Percentiles rank a stretch among this genome's conserved stretches.
Conservation (phyloP, 1,284 basidiomycete species). For the Trichosporon faecale region DNA sequence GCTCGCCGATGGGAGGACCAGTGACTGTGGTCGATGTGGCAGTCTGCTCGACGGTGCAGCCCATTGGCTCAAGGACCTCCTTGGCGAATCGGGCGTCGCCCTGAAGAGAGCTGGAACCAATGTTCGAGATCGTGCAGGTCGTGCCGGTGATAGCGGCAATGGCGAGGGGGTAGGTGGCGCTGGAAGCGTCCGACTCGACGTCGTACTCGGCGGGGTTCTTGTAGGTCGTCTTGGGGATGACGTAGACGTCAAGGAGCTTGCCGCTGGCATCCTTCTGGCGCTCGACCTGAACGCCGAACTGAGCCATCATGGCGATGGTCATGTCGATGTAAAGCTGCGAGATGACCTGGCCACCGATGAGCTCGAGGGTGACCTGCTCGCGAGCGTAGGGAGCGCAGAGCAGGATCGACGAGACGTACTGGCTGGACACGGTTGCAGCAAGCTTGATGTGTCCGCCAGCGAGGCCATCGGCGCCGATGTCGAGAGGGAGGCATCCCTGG, state of each 20-base stretch:
- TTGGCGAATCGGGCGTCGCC: conserved; percentile 95
- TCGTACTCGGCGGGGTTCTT: conserved; percentile 74
- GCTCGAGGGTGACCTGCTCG: conserved; percentile 77
- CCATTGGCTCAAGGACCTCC: conserved; percentile 91
- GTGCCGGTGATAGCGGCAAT: conserved; percentile 96
- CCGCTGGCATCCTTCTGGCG: conserved; percentile 69
- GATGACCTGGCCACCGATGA: conserved; percentile 90
- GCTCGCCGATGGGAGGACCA: conserved; percentile 75
- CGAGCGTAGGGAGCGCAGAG: conserved; percentile 92
- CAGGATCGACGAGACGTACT: conserved; percentile 96
- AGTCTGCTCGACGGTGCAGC: conserved; percentile 85
- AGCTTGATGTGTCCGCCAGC: conserved; percentile 80
- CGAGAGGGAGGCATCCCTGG: conserved; percentile 81
- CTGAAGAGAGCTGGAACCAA: conserved; percentile 85
- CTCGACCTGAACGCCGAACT: conserved; percentile 81
- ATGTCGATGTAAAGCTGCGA: conserved; percentile 99
- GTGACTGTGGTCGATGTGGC: conserved; percentile 85
- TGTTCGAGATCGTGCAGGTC: conserved; percentile 86
- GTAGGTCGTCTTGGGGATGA: conserved; percentile 80
- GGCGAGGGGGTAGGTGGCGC: conserved; percentile 94
- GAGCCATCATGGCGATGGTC: conserved; percentile 96
- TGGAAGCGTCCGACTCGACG: conserved; percentile 94
- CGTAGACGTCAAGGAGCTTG: conserved; percentile 72
- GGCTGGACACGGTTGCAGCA: conserved; percentile 90
- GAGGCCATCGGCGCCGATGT: conserved; percentile 79